Evolutionary conservation across 2,329 filamentous ascomycete species (phyloP).

Genomic region (Verticillium tricorpus): DNA sequence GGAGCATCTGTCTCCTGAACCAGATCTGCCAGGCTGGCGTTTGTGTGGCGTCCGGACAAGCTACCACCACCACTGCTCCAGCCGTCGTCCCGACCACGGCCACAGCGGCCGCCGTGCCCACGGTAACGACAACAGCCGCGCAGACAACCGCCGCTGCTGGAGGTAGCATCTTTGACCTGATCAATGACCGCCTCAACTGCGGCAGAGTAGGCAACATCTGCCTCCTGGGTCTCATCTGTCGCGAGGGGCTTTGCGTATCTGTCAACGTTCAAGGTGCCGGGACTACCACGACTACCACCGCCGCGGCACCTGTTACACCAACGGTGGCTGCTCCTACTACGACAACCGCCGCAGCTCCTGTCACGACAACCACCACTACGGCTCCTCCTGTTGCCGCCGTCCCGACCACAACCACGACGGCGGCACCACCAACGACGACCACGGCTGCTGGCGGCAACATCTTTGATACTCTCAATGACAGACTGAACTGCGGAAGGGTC

Average conservation of each 20-base stretch:
- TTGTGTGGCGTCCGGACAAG: neutral
- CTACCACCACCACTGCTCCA: neutral
- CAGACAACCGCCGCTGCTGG: neutral
- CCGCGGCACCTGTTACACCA: neutral
- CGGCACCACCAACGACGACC: neutral
- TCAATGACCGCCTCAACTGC: neutral
- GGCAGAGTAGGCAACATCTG: slow-evolving; percentile 1
- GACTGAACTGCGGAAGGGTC: neutral
- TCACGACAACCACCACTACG: neutral
- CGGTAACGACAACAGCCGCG: neutral
- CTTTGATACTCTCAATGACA: neutral
- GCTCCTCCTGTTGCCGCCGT: neutral
- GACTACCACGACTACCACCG: neutral
- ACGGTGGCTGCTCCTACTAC: neutral
- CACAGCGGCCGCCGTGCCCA: neutral
- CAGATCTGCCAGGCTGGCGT: neutral
- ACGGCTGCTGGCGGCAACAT: neutral
- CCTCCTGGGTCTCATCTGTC: neutral
- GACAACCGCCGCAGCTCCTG: neutral
- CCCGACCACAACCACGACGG: neutral
- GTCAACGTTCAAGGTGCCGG: neutral
- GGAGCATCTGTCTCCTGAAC: neutral
- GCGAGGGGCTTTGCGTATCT: neutral
- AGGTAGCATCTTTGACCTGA: neutral
- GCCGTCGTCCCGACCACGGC: neutral